Evolutionary conservation across 495 filamentous ascomycete species (phyloP).

Genomic region (Aspergillus taichungensis): DNA sequence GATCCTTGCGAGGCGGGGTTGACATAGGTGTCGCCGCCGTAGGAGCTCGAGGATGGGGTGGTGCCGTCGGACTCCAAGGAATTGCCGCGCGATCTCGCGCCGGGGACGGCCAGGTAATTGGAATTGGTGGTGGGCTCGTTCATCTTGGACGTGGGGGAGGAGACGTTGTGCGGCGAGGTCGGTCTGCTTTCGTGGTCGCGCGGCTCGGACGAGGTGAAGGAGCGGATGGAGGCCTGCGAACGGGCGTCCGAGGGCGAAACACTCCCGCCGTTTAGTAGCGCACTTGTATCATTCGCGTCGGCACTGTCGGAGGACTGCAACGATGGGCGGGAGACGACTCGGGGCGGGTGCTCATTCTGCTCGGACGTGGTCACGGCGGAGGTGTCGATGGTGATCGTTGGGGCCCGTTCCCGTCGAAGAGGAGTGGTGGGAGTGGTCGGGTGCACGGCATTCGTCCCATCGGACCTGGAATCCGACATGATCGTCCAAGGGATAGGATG

Average conservation of each 20-base stretch:
- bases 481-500: constrained; percentile 11
- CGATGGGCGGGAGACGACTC: constrained; percentile 27
- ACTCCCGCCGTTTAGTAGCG: constrained; percentile 34
- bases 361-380: constrained; percentile 47
- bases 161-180: constrained; percentile 85
- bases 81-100: constrained; percentile 51
- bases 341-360: constrained; percentile 14
- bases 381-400: constrained; percentile 71
- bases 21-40: constrained; percentile 43
- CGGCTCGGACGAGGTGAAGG: constrained; percentile 61
- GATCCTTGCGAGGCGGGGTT: constrained; percentile 27
- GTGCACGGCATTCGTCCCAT: constrained; percentile 20
- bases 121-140: constrained; percentile 36
- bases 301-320: constrained; percentile 37
- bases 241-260: constrained; percentile 52
- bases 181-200: constrained; percentile 67
- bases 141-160: constrained; percentile 53
- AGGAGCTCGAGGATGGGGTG: constrained; percentile 39
- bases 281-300: constrained; percentile 29
- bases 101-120: constrained; percentile 56
- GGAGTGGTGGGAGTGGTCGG: constrained; percentile 16
- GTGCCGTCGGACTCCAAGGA: constrained; percentile 55
- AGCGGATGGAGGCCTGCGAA: constrained; percentile 43
- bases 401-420: constrained; percentile 41
- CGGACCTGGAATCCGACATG: constrained; percentile 26